Base-by-base conservation (phyloP, 1,284 basidiomycete species). In the Cutaneotrichosporon daszewskae region DNA sequence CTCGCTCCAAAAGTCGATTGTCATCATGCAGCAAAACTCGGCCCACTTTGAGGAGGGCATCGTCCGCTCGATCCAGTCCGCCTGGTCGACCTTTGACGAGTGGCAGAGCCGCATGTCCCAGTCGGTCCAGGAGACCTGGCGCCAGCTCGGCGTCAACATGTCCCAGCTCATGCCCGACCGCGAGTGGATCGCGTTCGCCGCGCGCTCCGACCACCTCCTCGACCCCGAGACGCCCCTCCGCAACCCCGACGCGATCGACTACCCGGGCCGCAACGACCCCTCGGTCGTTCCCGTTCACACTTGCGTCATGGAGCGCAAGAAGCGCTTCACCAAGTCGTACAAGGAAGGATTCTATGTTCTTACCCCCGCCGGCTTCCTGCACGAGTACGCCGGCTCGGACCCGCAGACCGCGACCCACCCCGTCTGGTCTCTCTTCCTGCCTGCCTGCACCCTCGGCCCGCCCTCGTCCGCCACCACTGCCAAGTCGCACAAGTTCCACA, bases 11-110 rank as follows among this genome's bases (percentile, higher is more conserved):
- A 98, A 98, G 71, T 89, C 85, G n/a, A 87, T 97, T 64, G 85
- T 98, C 64, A 95, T 98, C 69, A 97, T 96, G 82, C 94, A 98
- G 69, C 86, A 96, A 62, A 96, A 96, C 72, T 89, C 85, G 36
- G 94, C 92, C 18, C 86, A 95, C 69, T 98, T 98, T 59, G 94
- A 97, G 72, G 87, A 91, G 62, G 94, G 92, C 50, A 87, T 98
- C 59, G 90, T 98, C 29, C 86, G 88, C 55, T 84, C 88, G 24
- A 82, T 98, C 55, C 91, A 98, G 72, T 90, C 87, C 27, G 90
- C 94, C 1, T 98, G 94, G 94, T 81, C 86, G 55, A 97, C 91
- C 1, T 98, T 89, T 65, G 87, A 94, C 63, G 92, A 97, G 72
- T 98, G 94, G 94, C 85, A 90, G 54, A 79, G 84, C 6, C 86